Evolutionary conservation across 371 early-diverging fungal species (phyloP), one percentile per base, ranked within the genome.

Genomic region (Mucor mucedo): DNA sequence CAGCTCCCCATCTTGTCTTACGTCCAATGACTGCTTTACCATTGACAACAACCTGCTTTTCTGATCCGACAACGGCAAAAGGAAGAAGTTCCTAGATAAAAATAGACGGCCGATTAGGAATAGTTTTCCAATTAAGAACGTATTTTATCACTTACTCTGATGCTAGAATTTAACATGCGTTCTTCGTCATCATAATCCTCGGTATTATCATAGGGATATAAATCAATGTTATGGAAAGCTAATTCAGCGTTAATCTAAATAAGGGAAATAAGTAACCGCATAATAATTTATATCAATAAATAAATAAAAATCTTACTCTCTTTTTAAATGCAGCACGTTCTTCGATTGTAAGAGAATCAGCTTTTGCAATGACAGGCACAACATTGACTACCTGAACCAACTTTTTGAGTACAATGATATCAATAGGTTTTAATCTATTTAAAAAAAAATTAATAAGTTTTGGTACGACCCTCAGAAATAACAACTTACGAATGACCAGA

Each of bases 291-390:
- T 39, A 39, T 52, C 2, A 38, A 63, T 41, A 50, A 50, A 39
- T 49, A 52, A 56, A 16, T 16, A 38, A 35, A 49, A 35, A 58
- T n/a, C 83, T 55, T 84, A 87, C 88, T 65, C 89, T 73, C 66
- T 85, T 73, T 74, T 93, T 93, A 70, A 91, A 90, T 27, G 84
- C 80, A 14, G 65, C 73, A 38, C 92, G 80, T 72, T 95, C 95
- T 62, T 89, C 88, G 16, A 83, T 72, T 11, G 94, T 95, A 70
- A 93, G 81, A 32, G 89, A 89, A 74, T 95, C 95, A 29, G 93
- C 83, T 73, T 95, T 95, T 54, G 93, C 87, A 72, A 95, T 93
- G 29, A 95, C 88, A 47, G 95, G 93, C n/a, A 95, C 88, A n/a
- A 91, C 88, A 63, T 91, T 91, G 64, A 85, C 85, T 33, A 89